Evolutionary conservation across 768 basidiomycete species (phyloP).

Genomic region (Lanmaoa pseudosensibilis): DNA sequence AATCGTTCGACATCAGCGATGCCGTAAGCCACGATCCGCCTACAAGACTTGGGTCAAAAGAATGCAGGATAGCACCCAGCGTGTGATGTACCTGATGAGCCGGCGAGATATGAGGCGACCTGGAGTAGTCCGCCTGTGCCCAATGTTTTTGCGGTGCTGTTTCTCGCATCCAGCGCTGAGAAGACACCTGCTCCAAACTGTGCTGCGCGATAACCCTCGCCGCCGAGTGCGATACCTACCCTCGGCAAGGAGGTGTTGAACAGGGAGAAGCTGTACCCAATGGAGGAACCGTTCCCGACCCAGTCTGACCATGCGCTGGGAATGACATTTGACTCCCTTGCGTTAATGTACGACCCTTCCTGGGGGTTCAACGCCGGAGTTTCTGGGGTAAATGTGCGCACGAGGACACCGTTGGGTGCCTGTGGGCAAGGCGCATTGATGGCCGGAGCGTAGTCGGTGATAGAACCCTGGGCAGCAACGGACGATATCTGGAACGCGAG

Average conservation of each 20-base stretch:
- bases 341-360: slow-evolving; percentile 49
- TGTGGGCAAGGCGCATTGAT: slow-evolving; percentile 52
- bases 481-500: neutral
- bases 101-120: slow-evolving; percentile 67
- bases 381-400: slow-evolving; percentile 51
- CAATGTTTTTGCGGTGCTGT: slow-evolving; percentile 51
- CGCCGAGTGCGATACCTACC: slow-evolving; percentile 66
- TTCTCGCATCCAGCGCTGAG: slow-evolving; percentile 60
- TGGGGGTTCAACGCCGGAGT: slow-evolving; percentile 51
- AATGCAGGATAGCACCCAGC: neutral
- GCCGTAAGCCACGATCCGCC: slow-evolving; percentile 70
- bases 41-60: slow-evolving; percentile 16
- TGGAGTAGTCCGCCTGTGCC: slow-evolving; percentile 72
- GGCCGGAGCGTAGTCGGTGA: slow-evolving; percentile 54
- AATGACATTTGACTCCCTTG: slow-evolving; percentile 42
- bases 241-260: slow-evolving; percentile 47
- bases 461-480: slow-evolving; percentile 17
- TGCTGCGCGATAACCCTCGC: slow-evolving; percentile 69
- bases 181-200: slow-evolving; percentile 63
- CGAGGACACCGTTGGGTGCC: slow-evolving; percentile 39
- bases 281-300: slow-evolving; percentile 52
- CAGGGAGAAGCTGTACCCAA: slow-evolving; percentile 51
- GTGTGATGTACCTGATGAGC: slow-evolving; percentile 53
- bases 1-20: slow-evolving; percentile 64
- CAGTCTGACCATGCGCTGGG: slow-evolving; percentile 57